These are phyloP conservation scores for Nicotiana paniculata DNA, from an alignment of 257 asterid species.

Conservation along the genomic window DNA sequence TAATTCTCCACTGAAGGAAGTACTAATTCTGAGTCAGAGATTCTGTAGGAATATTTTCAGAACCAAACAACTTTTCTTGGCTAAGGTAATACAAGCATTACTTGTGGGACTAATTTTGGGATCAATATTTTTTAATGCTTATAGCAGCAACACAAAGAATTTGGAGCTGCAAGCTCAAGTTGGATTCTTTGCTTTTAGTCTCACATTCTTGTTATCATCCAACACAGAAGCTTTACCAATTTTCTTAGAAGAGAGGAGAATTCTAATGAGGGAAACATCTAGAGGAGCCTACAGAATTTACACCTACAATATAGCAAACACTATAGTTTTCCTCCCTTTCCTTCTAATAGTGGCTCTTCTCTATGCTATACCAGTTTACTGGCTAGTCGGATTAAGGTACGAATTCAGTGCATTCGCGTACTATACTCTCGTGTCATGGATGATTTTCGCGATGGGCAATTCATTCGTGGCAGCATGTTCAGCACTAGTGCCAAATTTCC, in stretches of 20 bases:
- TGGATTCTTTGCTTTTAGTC: slow-evolving; percentile 74
- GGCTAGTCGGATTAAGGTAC: slow-evolving; percentile 56
- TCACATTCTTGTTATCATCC: slow-evolving; percentile 63
- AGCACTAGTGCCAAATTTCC: slow-evolving; percentile 53
- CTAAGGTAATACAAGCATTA: slow-evolving; percentile 50
- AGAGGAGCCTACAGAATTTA: slow-evolving; percentile 70
- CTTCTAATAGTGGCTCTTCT: slow-evolving; percentile 50
- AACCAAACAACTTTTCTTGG: slow-evolving; percentile 52
- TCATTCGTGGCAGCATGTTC: slow-evolving; percentile 70
- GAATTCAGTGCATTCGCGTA: slow-evolving; percentile 37
- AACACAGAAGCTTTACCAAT: slow-evolving; percentile 87
- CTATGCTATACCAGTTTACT: slow-evolving; percentile 54
- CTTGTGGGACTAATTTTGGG: slow-evolving; percentile 63
- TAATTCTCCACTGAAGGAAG: slow-evolving; percentile 45
- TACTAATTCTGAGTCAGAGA: slow-evolving; percentile 47
- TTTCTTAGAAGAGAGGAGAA: slow-evolving; percentile 64
- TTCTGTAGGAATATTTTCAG: slow-evolving; percentile 54
- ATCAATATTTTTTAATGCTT: slow-evolving; percentile 44
- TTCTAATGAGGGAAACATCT: slow-evolving; percentile 59
- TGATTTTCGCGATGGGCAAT: slow-evolving; percentile 51
- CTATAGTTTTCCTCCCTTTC: slow-evolving; percentile 64
- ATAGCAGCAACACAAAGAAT: slow-evolving; percentile 17
- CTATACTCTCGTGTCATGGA: slow-evolving; percentile 56
- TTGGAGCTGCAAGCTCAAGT: slow-evolving; percentile 44
- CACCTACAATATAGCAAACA: slow-evolving; percentile 57